These are phyloP conservation scores for Perkinsus chesapeaki DNA, from an alignment of 169 alveolate genomes.

Conservation along the genomic window DNA sequence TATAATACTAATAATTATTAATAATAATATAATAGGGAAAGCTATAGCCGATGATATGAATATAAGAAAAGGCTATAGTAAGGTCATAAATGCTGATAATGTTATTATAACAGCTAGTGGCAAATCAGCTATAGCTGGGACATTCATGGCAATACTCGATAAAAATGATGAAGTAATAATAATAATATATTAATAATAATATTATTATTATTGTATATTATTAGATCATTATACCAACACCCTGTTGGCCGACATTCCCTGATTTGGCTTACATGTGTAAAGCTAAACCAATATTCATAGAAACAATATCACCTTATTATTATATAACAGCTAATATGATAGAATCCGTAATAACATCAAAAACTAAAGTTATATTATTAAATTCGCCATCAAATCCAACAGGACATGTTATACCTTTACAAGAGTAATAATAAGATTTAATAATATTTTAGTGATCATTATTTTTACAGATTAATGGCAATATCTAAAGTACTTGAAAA, in stretches of 20 bases:
- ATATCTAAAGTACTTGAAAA: not conserved
- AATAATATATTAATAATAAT: not conserved
- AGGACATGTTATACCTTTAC: not conserved
- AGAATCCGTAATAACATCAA: not conserved
- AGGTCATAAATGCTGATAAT: not conserved
- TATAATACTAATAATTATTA: not conserved
- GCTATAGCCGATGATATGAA: not conserved
- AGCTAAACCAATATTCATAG: not conserved
- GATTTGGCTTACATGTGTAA: not conserved
- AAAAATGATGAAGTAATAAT: not conserved
- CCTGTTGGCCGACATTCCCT: not conserved
- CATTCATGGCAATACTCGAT: not conserved
- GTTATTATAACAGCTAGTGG: not conserved
- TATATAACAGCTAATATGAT: not conserved
- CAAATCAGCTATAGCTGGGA: not conserved
- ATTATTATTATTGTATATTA: not conserved
- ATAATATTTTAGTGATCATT: not conserved
- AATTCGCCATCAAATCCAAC: conserved; percentile 7
- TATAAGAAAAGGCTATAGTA: not conserved
- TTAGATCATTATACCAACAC: conserved; percentile 2
- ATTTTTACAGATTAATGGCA: not conserved
- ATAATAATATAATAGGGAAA: not conserved
- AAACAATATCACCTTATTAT: not conserved
- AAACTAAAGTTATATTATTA: not conserved
- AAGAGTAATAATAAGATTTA: not conserved